Conservation (phyloP, 2,329 filamentous ascomycete species). For the Chaetomium olivaceum region DNA sequence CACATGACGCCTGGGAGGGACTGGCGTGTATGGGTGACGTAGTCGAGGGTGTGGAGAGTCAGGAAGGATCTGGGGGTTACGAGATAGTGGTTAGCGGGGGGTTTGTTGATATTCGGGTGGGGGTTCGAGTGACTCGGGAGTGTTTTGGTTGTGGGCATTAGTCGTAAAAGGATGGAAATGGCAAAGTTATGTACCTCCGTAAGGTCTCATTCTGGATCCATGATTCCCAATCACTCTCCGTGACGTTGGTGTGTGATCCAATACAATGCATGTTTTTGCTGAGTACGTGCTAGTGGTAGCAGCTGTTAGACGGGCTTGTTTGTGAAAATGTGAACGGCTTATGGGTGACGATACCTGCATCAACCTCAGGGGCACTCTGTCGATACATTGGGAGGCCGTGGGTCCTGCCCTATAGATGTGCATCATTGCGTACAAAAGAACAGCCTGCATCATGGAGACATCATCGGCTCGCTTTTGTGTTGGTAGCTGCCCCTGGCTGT, state of each 20-base stretch:
- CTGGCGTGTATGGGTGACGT: constrained; percentile 1
- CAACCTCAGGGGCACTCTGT: neutral
- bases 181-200: neutral
- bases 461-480: neutral
- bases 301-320: neutral
- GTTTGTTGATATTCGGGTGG: neutral
- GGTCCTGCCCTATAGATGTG: neutral
- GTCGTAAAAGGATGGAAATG: neutral
- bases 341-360: neutral
- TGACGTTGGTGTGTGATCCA: neutral
- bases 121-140: too few relatives aligned
- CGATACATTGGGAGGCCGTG: neutral
- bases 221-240: neutral
- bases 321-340: too few relatives aligned
- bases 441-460: neutral
- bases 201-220: constrained; percentile 3
- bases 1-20: neutral
- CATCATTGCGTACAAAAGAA: neutral
- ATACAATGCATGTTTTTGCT: neutral
- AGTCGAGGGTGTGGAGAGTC: neutral
- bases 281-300: neutral
- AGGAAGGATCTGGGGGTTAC: neutral
- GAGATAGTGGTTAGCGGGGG: neutral
- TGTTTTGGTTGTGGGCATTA: too few relatives aligned
- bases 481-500: neutral